Base-by-base conservation (phyloP, 306 rosid genomes). In the Leucaena leucocephala region DNA sequence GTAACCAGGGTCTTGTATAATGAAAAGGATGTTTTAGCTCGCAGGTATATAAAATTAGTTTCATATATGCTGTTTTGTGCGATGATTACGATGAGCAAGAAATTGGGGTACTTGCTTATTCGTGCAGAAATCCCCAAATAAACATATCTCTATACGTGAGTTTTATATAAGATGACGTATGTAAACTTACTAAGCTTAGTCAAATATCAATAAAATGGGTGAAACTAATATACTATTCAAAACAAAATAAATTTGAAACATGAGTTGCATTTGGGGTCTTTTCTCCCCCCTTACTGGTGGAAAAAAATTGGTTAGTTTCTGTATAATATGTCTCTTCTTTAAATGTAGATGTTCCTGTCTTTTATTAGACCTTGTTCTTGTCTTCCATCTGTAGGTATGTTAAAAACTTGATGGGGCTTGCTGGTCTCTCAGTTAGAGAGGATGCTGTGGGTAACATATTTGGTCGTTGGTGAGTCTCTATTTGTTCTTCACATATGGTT, bases 401-500 rank as follows among this genome's bases (percentile, higher is more conserved):
- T 4, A 95, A 91, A 84, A 82, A 85, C 75, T 82, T 91, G 84
- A 92, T 95, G 98, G 83, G 91, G 27, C 87, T 84, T 44, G 91
- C 98, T 83, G 97, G 97, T 67, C 87, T 95, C 36, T 91, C 88
- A 35, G 97, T 95, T 38, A 87, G 98, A 84, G 98, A 95, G 90
- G 98, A 95, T 75, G 91, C 98, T 27, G 92, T 92, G 61, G 98
- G 98, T 66, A 95, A 95, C 90, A 89, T 95, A 71, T 95, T 92
- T 80, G 98, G 98, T 54, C 88, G 91, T 43, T 95, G 97, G 98
- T 92, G 80, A 88, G 97, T 88, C 69, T 50, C 7, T n/a, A 42
- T 5, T 67, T 73, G 33, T 70, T 81, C 57, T 54, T 79, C 63
- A 33, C 44, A 22, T 8, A 38, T 17, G 55, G 52, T 63, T 42